phyloP scores from a whole-genome alignment of 2,329 filamentous ascomycete genomes.

The Colletotrichum karsti region DNA sequence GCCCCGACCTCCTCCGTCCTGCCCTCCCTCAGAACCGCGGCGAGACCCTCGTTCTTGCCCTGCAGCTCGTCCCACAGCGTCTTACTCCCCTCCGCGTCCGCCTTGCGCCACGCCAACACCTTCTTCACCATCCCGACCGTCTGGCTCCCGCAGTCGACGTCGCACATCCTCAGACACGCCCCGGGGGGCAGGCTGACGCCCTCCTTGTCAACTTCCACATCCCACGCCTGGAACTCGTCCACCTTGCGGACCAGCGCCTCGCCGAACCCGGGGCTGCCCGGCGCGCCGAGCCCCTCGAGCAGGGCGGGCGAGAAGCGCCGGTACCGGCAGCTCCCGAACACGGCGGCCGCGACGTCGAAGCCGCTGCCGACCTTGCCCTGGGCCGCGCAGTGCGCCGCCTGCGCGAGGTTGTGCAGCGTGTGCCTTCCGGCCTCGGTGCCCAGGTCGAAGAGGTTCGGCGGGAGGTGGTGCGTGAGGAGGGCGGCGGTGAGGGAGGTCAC shows the following conservation, averaged over 20 bases:
- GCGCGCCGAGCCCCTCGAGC: conserved; percentile 72
- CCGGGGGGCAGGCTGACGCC: conserved; percentile 76
- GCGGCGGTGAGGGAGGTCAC: conserved; percentile 87
- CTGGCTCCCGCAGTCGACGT: conserved; percentile 93
- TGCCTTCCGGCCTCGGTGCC: conserved; percentile 59
- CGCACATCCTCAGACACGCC: conserved; percentile 87
- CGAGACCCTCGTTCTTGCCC: conserved; percentile 75
- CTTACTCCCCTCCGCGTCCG: conserved; percentile 70
- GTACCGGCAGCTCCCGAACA: conserved; percentile 92
- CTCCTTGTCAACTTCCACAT: conserved; percentile 77
- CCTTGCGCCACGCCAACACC: conserved; percentile 82
- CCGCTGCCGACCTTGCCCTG: conserved; percentile 97
- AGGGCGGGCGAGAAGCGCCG: conserved; percentile 88
- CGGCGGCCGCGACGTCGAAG: conserved; percentile 93
- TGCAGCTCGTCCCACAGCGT: conserved; percentile 81
- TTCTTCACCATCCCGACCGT: conserved; percentile 96
- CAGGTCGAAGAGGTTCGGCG: conserved; percentile 64
- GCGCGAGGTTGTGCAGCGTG: conserved; percentile 89
- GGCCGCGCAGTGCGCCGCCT: conserved; percentile 92
- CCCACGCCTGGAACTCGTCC: conserved; percentile 74
- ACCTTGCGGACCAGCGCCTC: conserved; percentile 71
- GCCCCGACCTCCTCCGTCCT: conserved; percentile 50
- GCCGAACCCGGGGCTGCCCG: conserved; percentile 73
- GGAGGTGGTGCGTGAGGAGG: conserved; percentile 79
- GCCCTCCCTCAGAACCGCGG: conserved; percentile 65